Conservation (phyloP, 2,329 filamentous ascomycete species). For the Parascedosporium putredinis region DNA sequence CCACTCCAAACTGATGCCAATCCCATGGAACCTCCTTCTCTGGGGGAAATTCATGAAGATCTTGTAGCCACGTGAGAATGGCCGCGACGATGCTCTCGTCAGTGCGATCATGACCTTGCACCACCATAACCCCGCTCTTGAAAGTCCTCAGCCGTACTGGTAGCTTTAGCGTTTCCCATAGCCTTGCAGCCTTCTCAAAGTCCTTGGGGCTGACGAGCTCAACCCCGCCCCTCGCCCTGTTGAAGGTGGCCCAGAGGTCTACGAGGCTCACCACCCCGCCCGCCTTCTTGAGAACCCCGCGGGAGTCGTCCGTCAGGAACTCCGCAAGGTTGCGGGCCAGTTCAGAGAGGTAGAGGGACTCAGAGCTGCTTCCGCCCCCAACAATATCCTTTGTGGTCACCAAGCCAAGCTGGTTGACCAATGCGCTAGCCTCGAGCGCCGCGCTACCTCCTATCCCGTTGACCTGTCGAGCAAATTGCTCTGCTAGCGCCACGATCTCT, state of each 20-base stretch:
- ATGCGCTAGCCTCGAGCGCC: conserved; percentile 58
- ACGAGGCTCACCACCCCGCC: conserved; percentile 85
- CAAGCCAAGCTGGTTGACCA: conserved; percentile 67
- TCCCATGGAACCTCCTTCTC: conserved; percentile 62
- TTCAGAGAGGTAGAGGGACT: conserved; percentile 83
- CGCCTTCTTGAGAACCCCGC: conserved; percentile 65
- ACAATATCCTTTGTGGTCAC: conserved; percentile 95
- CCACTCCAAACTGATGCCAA: conserved; percentile 66
- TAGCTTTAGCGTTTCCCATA: conserved; percentile 81
- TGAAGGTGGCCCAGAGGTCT: conserved; percentile 91
- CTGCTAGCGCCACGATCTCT: conserved; percentile 86
- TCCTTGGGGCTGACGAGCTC: conserved; percentile 87
- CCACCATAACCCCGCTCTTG: conserved; percentile 87
- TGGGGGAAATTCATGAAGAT: conserved; percentile 57
- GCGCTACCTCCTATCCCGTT: conserved; percentile 48
- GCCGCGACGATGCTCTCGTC: conserved; percentile 81
- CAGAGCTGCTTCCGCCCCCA: conserved; percentile 59
- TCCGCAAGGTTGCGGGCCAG: conserved; percentile 76
- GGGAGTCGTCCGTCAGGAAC: conserved; percentile 75
- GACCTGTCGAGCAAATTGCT: conserved; percentile 66
- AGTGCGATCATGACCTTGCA: conserved; percentile 77
- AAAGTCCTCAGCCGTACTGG: conserved; percentile 82
- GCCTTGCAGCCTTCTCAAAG: conserved; percentile 76
- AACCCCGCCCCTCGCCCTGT: conserved; percentile 82
- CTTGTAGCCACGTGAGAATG: conserved; percentile 66